Percentiles rank a stretch among this genome's conserved stretches.
Conservation (phyloP, 352 stramenopile genomes). For the Phytophthora colocasiae region DNA sequence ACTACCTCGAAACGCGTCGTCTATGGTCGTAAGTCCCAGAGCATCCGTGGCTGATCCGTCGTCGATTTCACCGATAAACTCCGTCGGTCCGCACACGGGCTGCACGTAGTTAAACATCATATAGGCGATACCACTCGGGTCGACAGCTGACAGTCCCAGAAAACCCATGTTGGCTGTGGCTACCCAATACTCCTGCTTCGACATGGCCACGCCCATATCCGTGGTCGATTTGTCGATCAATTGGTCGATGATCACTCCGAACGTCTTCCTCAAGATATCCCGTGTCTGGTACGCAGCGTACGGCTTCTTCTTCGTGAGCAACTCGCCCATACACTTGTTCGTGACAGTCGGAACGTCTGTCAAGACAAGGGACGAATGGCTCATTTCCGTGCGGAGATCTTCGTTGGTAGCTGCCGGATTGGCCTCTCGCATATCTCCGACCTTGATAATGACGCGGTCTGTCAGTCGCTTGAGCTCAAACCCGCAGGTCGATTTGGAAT, state of each 20-base stretch:
- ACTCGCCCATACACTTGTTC: slow-evolving; percentile 51
- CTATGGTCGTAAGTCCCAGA: slow-evolving; percentile 46
- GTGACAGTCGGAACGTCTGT: slow-evolving; percentile 55
- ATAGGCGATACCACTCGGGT: slow-evolving; percentile 56
- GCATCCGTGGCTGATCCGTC: slow-evolving; percentile 46
- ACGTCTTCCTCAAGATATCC: slow-evolving; percentile 57
- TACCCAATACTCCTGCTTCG: slow-evolving; percentile 44
- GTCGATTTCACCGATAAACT: slow-evolving; percentile 66
- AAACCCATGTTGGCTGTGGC: slow-evolving; percentile 44
- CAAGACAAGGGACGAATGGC: slow-evolving; percentile 51
- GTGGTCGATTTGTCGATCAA: slow-evolving; percentile 49
- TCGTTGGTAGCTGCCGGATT: slow-evolving; percentile 34
- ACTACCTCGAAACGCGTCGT: slow-evolving; percentile 54
- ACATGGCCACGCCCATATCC: slow-evolving; percentile 50
- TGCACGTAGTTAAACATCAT: slow-evolving; percentile 63
- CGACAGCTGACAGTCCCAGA: slow-evolving; percentile 36
- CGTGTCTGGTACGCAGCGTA: slow-evolving; percentile 50
- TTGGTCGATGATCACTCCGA: slow-evolving; percentile 65
- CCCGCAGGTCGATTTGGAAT: slow-evolving; percentile 46
- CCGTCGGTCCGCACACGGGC: slow-evolving; percentile 63
- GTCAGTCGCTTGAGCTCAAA: slow-evolving; percentile 52
- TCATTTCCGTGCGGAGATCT: slow-evolving; percentile 51
- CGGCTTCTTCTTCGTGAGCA: slow-evolving; percentile 37
- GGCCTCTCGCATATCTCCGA: slow-evolving; percentile 49
- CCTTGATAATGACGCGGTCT: slow-evolving; percentile 49